These are phyloP conservation scores for Trichoderma sp. DNA, from an alignment of 2,329 filamentous ascomycete species.

Conservation along the genomic window DNA sequence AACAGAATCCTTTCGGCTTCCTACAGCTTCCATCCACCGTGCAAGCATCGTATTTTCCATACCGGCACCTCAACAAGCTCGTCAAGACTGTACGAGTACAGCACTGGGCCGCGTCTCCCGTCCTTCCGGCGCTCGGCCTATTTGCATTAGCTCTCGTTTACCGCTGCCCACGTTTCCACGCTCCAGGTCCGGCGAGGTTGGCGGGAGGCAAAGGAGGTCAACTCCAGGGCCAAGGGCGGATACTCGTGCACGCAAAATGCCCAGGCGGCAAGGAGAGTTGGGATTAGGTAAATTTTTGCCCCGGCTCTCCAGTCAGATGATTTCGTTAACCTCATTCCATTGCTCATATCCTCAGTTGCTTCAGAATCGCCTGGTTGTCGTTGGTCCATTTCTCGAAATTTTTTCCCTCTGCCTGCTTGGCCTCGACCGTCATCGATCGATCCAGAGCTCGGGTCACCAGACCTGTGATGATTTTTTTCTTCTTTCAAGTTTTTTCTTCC, in stretches of 20 bases:
- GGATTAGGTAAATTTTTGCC: conserved; percentile 45
- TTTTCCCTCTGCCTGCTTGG: conserved; percentile 9
- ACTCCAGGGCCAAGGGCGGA: conserved; percentile 15
- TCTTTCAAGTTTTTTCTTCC: background rate
- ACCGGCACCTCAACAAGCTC: background rate
- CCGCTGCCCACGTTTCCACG: conserved; percentile 18
- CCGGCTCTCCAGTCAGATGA: conserved; percentile 42
- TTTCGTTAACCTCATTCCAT: conserved; percentile 38
- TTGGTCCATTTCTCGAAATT: conserved; percentile 24
- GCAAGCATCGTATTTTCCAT: conserved; percentile 1
- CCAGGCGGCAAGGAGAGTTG: conserved; percentile 36
- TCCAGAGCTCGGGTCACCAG: conserved; percentile 21
- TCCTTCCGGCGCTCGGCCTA: conserved; percentile 22
- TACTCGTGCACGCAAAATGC: background rate
- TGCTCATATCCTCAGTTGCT: conserved; percentile 25
- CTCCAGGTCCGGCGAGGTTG: conserved; percentile 3
- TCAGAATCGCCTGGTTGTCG: conserved; percentile 23
- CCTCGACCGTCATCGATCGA: conserved; percentile 25
- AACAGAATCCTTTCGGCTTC: background rate
- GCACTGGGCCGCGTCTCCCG: conserved; percentile 12
- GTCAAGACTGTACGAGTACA: no score
- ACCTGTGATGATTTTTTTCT: conserved; percentile 17
- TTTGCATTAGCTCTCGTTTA: conserved; percentile 24
- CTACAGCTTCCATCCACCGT: background rate
- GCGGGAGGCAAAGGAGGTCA: background rate